Evolutionary conservation across 176 grass and related monocot species (phyloP).

Genomic region (Carex parvula): DNA sequence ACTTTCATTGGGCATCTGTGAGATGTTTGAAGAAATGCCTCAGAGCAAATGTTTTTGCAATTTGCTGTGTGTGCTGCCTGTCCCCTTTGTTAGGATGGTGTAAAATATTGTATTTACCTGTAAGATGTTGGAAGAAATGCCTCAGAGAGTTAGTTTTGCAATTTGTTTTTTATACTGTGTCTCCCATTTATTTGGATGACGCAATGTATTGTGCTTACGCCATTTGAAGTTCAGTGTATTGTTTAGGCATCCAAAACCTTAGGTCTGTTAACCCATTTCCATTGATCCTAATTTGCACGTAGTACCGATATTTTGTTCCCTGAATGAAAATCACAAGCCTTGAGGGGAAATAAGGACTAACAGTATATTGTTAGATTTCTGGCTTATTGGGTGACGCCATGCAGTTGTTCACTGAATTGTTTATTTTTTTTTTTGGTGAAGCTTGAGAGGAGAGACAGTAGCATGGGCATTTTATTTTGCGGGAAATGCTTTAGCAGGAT

Average conservation of each 20-base stretch:
- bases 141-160: not conserved
- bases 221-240: not conserved
- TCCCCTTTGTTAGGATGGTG: not conserved
- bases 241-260: not conserved
- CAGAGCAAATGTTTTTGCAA: not conserved
- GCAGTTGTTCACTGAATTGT: conserved; percentile 17
- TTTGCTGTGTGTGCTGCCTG: not conserved
- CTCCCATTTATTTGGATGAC: not conserved
- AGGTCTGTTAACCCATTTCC: not conserved
- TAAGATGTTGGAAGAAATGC: conserved; percentile 22
- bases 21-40: conserved; percentile 25
- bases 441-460: conserved; percentile 74
- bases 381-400: not conserved
- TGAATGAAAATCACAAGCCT: not conserved
- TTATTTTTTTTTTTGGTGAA: conserved; percentile 31
- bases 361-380: not conserved
- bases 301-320: not conserved
- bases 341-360: not conserved
- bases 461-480: conserved; percentile 84
- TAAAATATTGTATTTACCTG: not conserved
- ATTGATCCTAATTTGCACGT: not conserved
- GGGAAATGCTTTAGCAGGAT: conserved; percentile 65
- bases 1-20: not conserved
- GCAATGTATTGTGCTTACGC: not conserved
- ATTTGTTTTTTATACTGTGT: not conserved